Evolutionary conservation across 768 basidiomycete genomes (phyloP), one percentile per base, ranked within the genome.

Genomic region (Termitomyces sp.): DNA sequence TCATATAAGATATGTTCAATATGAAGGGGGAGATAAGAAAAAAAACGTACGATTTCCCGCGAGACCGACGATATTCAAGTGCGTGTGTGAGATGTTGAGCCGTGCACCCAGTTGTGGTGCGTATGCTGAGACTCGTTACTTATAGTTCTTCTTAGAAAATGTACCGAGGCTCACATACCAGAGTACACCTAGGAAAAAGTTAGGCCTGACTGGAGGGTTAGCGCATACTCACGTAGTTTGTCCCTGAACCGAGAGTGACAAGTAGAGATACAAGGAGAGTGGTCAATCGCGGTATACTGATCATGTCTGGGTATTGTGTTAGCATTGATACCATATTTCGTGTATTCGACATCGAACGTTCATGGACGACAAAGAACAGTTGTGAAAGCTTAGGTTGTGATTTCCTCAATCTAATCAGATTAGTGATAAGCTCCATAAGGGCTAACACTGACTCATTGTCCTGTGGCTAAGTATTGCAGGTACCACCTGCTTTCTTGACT

Each of bases 41-140:
- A 29, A 18, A n/a, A 16, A 20, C 85, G 58, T 64, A 92, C 89
- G 67, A 64, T 88, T 92, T n/a, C 84, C 88, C 1, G 86, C 87
- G n/a, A 89, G 74, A 16, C 84, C 92, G 18, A 95, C 81, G 36
- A 94, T 69, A 63, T 96, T 95, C 36, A 92, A 75, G 57, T 89
- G 83, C 0, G 93, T 95, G 55, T 94, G 89, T 4, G 82, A 81
- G 51, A 95, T 81, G 47, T 79, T 75, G 18, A 96, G 80, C 41
- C 84, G 81, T n/a, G 84, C 73, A 1, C 89, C 90, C 5, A 96
- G 80, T 68, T 96, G 93, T 0, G 94, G 93, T 1, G 89, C 84
- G 68, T 94, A 97, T 20, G 92, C 93, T 86, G 54, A 26, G 44
- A 50, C 16, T 42, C 16, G n/a, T 58, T 26, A 48, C 18, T 58